These are phyloP conservation scores for Agaricus subrufescens DNA, from an alignment of 768 basidiomycete genomes.

Conservation along the genomic window DNA sequence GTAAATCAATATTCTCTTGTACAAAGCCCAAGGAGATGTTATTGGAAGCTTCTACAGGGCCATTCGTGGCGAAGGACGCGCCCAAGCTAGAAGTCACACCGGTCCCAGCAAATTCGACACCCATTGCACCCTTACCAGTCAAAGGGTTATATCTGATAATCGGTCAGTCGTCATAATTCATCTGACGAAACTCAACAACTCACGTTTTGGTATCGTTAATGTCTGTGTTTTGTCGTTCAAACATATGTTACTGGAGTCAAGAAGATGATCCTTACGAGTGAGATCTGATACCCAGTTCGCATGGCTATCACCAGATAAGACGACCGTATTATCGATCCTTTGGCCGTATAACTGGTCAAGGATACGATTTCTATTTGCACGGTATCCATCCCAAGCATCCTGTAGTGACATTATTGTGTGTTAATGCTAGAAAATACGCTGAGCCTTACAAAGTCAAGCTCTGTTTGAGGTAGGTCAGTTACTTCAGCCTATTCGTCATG, in stretches of 20 bases:
- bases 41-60: conserved; percentile 32
- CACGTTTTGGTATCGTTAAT: conserved; percentile 44
- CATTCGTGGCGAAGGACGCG: conserved; percentile 31
- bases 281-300: conserved; percentile 60
- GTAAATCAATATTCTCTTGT: conserved; percentile 41
- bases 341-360: conserved; percentile 40
- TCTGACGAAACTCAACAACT: conserved; percentile 12
- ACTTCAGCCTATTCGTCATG: neutral
- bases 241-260: too few species aligned
- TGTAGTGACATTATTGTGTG: conserved; percentile 10
- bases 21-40: conserved; percentile 34
- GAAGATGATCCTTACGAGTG: conserved; percentile 23
- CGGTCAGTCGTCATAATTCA: neutral
- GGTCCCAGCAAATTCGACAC: conserved; percentile 60
- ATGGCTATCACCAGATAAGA: conserved; percentile 58
- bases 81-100: conserved; percentile 46
- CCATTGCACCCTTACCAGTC: conserved; percentile 46
- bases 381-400: conserved; percentile 60
- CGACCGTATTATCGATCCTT: conserved; percentile 48
- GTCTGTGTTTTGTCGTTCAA: conserved; percentile 21
- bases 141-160: conserved; percentile 39
- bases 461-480: neutral
- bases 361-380: conserved; percentile 46
- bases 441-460: neutral
- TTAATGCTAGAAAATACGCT: neutral